Evolutionary conservation across 2,329 filamentous ascomycete genomes (phyloP).

Genomic region (Stylonectria norvegica): DNA sequence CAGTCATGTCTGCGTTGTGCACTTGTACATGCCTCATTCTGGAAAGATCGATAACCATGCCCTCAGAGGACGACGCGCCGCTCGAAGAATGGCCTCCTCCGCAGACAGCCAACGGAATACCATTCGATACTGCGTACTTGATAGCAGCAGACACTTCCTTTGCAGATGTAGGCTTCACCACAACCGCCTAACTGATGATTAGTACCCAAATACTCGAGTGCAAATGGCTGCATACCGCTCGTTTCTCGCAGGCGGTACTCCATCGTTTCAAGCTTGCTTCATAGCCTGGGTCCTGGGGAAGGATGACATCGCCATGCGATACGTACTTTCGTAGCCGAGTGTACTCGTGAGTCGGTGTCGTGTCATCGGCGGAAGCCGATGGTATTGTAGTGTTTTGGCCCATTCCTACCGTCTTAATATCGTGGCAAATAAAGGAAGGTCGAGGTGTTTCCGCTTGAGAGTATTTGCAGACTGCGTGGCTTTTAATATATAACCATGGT

Average conservation of each 20-base stretch:
- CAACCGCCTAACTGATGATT: slow-evolving; percentile 32
- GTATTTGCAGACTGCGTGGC: too few species aligned
- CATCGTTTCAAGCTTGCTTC: slow-evolving; percentile 32
- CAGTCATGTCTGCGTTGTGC: slow-evolving; percentile 39
- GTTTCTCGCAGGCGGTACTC: slow-evolving; percentile 34
- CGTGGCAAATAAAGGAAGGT: too few species aligned
- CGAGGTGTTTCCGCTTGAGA: too few species aligned
- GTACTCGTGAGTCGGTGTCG: slow-evolving; percentile 17
- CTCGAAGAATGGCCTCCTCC: slow-evolving; percentile 55
- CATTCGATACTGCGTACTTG: slow-evolving; percentile 26
- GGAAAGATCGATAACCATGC: slow-evolving; percentile 53
- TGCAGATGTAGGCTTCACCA: slow-evolving; percentile 37
- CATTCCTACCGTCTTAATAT: too few species aligned
- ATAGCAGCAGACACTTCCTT: slow-evolving; percentile 31
- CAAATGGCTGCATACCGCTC: slow-evolving; percentile 22
- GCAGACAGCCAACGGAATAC: slow-evolving; percentile 48
- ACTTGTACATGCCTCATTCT: slow-evolving; percentile 49
- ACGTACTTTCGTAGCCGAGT: slow-evolving; percentile 13
- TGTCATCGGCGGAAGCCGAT: too few species aligned
- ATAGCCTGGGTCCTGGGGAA: slow-evolving; percentile 31
- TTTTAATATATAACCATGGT: slow-evolving; percentile 14
- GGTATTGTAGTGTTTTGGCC: too few species aligned
- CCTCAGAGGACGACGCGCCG: slow-evolving; percentile 46
- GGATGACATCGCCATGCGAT: slow-evolving; percentile 22
- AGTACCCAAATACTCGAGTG: not conserved